A percentile compares a stretch with the other conserved stretches of the same genome.
These are phyloP conservation scores for Magnolia kwangsiensis DNA, from an alignment of 164 flowering plant species.

Conservation along the genomic window DNA sequence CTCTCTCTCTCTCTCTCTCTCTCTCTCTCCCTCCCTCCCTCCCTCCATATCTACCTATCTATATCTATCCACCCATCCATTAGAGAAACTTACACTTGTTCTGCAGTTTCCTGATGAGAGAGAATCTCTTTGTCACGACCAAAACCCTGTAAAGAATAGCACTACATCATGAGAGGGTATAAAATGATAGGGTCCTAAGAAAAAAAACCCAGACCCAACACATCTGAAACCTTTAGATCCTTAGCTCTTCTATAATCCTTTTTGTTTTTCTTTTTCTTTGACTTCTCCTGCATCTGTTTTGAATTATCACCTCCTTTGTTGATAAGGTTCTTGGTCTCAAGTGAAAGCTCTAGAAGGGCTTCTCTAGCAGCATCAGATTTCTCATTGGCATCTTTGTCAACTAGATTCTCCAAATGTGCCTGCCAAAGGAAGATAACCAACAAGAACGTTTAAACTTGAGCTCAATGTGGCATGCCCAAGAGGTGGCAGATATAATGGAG, in stretches of 20 bases:
- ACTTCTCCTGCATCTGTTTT: constrained; percentile 53
- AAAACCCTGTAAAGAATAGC: constrained; percentile 38
- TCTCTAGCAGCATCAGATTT: constrained; percentile 98
- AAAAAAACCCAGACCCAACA: constrained; percentile 13
- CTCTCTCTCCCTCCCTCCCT: too few relatives aligned
- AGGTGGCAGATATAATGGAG: not conserved
- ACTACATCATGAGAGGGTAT: constrained; percentile 12
- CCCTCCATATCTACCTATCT: too few relatives aligned
- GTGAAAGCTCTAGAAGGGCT: constrained; percentile 91
- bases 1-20: too few relatives aligned
- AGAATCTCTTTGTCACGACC: constrained; percentile 35
- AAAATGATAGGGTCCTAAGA: constrained; percentile 3
- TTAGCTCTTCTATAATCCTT: constrained; percentile 64
- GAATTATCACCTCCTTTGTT: constrained; percentile 50
- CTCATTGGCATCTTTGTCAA: constrained; percentile 87
- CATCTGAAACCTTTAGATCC: constrained; percentile 63
- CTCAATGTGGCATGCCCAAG: constrained; percentile 2
- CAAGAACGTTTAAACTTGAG: constrained; percentile 7
- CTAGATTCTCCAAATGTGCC: constrained; percentile 88
- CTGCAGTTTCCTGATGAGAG: constrained; percentile 34
- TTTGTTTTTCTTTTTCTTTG: constrained; percentile 81
- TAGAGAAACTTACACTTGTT: constrained; percentile 37
- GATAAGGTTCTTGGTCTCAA: constrained; percentile 57
- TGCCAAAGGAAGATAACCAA: constrained; percentile 24
- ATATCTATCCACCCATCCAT: too few relatives aligned